These are phyloP conservation scores for Wickerhamia fluorescens DNA, from an alignment of 805 yeast genomes.

Conservation along the genomic window DNA sequence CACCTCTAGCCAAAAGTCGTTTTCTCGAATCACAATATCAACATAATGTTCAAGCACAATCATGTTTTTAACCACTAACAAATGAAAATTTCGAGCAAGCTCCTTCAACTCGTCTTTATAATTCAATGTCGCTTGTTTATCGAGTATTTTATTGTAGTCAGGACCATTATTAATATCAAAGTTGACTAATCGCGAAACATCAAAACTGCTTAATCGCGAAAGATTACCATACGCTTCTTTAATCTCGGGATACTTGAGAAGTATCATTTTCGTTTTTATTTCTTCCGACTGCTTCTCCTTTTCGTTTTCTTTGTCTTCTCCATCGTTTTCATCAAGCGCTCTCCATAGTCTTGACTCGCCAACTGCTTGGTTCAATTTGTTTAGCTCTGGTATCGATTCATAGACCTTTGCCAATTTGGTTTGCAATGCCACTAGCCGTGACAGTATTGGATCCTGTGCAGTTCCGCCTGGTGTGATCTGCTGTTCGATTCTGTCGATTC, in stretches of 20 bases:
- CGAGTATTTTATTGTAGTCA: conserved; percentile 10
- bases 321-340: not conserved
- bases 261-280: conserved; percentile 13
- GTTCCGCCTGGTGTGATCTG: conserved; percentile 3
- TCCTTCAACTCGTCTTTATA: conserved; percentile 8
- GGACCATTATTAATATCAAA: conserved; percentile 11
- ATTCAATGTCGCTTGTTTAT: conserved; percentile 3
- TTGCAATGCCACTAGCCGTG: no score
- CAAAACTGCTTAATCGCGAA: conserved; percentile 16
- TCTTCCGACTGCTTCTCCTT: conserved; percentile 3
- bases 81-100: conserved; percentile 13
- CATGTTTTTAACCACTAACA: conserved; percentile 21
- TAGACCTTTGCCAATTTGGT: not conserved
- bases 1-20: conserved; percentile 26
- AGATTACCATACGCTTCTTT: conserved; percentile 15
- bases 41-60: conserved; percentile 22
- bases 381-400: conserved; percentile 10
- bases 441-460: not conserved
- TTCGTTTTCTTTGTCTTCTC: conserved; percentile 1
- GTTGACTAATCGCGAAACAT: conserved; percentile 14
- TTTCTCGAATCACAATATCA: conserved; percentile 15
- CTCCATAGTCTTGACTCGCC: no score
- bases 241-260: conserved; percentile 15
- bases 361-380: conserved; percentile 9
- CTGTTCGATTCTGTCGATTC: conserved; percentile 7